Percentiles rank a stretch among this genome's conserved stretches.
These are phyloP conservation scores for Rhypophila decipiens DNA, from an alignment of 495 filamentous ascomycete genomes.

Conservation along the genomic window DNA sequence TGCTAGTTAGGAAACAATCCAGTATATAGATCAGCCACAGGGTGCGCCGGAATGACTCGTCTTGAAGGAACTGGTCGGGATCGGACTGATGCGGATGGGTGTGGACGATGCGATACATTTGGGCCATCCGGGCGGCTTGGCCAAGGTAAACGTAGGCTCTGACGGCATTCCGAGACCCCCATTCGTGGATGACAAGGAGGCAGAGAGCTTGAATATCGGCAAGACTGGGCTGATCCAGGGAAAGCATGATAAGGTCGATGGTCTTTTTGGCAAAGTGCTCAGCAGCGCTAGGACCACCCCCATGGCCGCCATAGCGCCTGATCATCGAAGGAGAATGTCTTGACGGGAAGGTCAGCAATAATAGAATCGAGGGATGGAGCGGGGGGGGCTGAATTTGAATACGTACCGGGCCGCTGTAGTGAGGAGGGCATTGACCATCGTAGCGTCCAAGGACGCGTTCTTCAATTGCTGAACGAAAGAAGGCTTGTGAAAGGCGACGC, in stretches of 20 bases:
- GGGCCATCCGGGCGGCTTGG: conserved; percentile 44
- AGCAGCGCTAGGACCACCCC: conserved; percentile 34
- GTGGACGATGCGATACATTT: conserved; percentile 46
- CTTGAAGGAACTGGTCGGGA: conserved; percentile 44
- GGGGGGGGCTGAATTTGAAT: neutral
- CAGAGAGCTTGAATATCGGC: conserved; percentile 48
- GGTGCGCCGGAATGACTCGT: conserved; percentile 46
- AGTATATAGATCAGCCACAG: conserved; percentile 48
- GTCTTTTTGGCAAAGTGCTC: conserved; percentile 46
- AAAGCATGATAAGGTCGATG: conserved; percentile 38
- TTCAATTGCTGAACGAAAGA: conserved; percentile 45
- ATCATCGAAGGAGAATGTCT: conserved; percentile 44
- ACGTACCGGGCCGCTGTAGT: conserved; percentile 44
- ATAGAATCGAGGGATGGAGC: neutral
- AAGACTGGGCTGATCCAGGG: conserved; percentile 41
- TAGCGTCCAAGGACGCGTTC: conserved; percentile 37
- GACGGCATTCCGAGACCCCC: conserved; percentile 46
- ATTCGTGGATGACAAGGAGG: conserved; percentile 46
- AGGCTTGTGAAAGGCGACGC: conserved; percentile 48
- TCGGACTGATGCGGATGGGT: conserved; percentile 36
- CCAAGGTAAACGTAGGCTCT: conserved; percentile 47
- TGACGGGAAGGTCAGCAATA: neutral
- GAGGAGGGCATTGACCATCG: conserved; percentile 42
- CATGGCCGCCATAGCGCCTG: conserved; percentile 42
- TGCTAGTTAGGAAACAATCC: conserved; percentile 49